Conservation (phyloP, 148 eudicot species). For the Vaccinium myrtillus region DNA sequence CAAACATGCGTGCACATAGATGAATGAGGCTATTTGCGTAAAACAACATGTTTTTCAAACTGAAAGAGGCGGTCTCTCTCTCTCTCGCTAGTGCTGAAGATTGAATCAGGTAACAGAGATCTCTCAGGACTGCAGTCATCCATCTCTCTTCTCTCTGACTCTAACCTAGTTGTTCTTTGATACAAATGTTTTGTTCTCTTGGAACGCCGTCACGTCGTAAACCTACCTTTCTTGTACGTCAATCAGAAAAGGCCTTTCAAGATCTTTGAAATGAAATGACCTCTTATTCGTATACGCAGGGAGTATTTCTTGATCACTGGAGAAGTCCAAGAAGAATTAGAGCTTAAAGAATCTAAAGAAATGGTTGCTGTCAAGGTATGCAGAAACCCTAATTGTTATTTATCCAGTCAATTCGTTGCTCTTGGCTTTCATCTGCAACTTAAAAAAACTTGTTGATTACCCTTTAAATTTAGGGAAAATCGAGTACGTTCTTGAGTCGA, state of each 20-base stretch:
- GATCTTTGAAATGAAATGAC: not conserved
- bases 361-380: slow-evolving; percentile 45
- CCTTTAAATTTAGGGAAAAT: slow-evolving; percentile 26
- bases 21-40: slow-evolving; percentile 2
- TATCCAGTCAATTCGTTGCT: not conserved
- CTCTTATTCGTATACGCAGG: not conserved
- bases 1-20: not conserved
- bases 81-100: not conserved
- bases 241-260: not conserved
- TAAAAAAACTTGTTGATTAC: not conserved
- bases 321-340: not conserved
- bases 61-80: slow-evolving; percentile 5
- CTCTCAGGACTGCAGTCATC: not conserved
- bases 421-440: not conserved
- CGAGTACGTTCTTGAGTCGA: slow-evolving; percentile 11
- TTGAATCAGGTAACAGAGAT: not conserved
- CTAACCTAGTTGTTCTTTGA: not conserved
- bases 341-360: not conserved
- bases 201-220: not conserved
- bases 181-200: not conserved
- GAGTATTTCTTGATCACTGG: not conserved
- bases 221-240: slow-evolving; percentile 5
- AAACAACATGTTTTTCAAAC: slow-evolving; percentile 14
- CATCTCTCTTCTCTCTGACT: not conserved
- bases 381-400: slow-evolving; percentile 18